Percentiles rank a stretch among this genome's conserved stretches.
Conservation (phyloP, 148 eudicot species). For the Linanthus parryae region DNA sequence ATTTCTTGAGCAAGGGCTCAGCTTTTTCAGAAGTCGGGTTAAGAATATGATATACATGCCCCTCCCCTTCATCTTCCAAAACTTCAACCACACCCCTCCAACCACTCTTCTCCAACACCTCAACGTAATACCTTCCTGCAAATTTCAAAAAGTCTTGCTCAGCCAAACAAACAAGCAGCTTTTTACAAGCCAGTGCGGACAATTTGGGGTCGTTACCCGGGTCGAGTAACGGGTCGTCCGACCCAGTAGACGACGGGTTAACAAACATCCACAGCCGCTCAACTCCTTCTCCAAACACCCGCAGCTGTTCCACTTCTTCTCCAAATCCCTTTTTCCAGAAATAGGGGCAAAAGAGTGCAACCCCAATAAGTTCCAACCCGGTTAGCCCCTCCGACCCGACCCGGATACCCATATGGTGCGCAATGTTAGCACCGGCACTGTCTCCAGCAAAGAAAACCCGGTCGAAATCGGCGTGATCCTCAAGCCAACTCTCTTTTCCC, state of each 20-base stretch:
- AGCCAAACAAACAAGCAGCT: constrained; percentile 8
- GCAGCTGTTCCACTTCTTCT: not conserved
- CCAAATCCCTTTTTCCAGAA: constrained; percentile 15
- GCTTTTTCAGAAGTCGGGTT: constrained; percentile 9
- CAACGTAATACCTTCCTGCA: constrained; percentile 5
- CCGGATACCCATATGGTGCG: constrained; percentile 31
- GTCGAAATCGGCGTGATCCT: constrained; percentile 22
- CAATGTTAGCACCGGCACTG: constrained; percentile 47
- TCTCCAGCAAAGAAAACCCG: constrained; percentile 41
- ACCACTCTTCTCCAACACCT: constrained; percentile 8
- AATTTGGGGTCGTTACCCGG: constrained; percentile 6
- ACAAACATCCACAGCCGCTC: constrained; percentile 17
- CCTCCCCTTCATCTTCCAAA: constrained; percentile 5
- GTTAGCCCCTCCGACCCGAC: constrained; percentile 6
- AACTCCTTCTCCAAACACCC: not conserved
- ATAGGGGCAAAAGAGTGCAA: constrained; percentile 32
- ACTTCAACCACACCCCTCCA: constrained; percentile 9
- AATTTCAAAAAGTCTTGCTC: constrained; percentile 4
- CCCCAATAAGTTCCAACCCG: constrained; percentile 12
- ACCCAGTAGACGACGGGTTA: constrained; percentile 14
- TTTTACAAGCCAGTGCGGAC: constrained; percentile 1
- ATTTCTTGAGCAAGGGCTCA: not conserved
- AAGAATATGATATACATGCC: constrained; percentile 12
- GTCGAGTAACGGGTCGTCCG: constrained; percentile 6
- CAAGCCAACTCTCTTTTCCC: constrained; percentile 41